Percentiles rank a stretch among this genome's conserved stretches.
Evolutionary conservation across 768 basidiomycete species (phyloP).

Genomic region (Podaxis pistillaris): DNA sequence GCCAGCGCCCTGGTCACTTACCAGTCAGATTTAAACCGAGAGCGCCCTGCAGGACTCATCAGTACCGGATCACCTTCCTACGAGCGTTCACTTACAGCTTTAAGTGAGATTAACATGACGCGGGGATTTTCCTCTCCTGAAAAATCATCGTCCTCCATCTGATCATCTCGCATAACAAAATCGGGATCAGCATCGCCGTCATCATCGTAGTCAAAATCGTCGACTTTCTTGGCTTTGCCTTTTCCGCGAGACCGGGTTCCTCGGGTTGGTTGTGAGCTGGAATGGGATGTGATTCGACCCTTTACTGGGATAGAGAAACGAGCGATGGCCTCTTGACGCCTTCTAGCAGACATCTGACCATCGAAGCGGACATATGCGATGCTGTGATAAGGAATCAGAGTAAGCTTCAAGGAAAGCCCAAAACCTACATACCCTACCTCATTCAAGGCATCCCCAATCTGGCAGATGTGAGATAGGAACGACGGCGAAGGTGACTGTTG

Average conservation of each 20-base stretch:
- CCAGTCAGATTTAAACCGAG: constrained; percentile 82
- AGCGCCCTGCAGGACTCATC: constrained; percentile 50
- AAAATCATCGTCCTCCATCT: constrained; percentile 22
- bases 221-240: constrained; percentile 13
- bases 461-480: background rate
- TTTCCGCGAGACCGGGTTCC: constrained; percentile 6
- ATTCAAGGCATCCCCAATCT: constrained; percentile 73
- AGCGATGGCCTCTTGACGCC: constrained; percentile 74
- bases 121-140: constrained; percentile 49
- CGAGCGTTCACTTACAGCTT: constrained; percentile 43
- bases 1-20: constrained; percentile 16
- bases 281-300: constrained; percentile 16
- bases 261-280: background rate
- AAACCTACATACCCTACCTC: constrained; percentile 50
- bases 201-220: constrained; percentile 18
- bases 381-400: constrained; percentile 30
- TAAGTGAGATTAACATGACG: constrained; percentile 86
- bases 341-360: constrained; percentile 79
- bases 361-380: constrained; percentile 82
- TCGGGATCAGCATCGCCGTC: constrained; percentile 37
- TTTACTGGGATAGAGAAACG: constrained; percentile 70
- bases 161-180: constrained; percentile 28
- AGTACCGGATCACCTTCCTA: background rate
- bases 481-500: background rate
- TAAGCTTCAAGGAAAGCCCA: background rate